Percentiles rank a stretch among this genome's conserved stretches.
phyloP scores from a whole-genome alignment of 2,329 filamentous ascomycete species.

The Colletotrichum limetticola region DNA sequence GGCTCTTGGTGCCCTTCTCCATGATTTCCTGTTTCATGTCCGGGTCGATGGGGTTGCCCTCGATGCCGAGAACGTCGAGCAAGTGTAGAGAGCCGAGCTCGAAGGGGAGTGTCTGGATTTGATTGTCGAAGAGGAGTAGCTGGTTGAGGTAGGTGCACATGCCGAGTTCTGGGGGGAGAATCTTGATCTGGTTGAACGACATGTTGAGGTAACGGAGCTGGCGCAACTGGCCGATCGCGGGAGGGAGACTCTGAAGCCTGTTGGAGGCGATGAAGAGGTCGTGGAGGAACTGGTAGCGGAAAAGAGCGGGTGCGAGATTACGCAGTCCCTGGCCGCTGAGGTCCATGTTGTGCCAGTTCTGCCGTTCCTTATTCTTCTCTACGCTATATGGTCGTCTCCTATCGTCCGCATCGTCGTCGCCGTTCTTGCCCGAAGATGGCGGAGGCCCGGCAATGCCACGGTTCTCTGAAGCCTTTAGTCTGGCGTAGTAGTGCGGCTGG shows the following conservation, averaged over 20 bases:
- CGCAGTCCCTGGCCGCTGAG: constrained; percentile 95
- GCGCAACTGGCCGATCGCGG: constrained; percentile 83
- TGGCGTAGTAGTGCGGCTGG: constrained; percentile 77
- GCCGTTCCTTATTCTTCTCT: constrained; percentile 73
- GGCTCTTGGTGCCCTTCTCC: constrained; percentile 85
- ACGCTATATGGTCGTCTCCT: constrained; percentile 72
- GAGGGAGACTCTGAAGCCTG: constrained; percentile 83
- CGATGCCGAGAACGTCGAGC: constrained; percentile 88
- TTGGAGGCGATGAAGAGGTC: constrained; percentile 96
- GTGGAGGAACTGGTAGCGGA: constrained; percentile 88
- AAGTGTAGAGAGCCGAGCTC: constrained; percentile 91
- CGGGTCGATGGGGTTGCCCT: constrained; percentile 86
- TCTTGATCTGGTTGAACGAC: constrained; percentile 85
- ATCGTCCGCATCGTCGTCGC: constrained; percentile 66
- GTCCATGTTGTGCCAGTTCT: constrained; percentile 94
- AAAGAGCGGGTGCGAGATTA: constrained; percentile 81
- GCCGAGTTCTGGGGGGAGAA: constrained; percentile 89
- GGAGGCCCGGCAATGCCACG: constrained; percentile 70
- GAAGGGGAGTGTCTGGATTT: constrained; percentile 81
- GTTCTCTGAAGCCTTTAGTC: constrained; percentile 76
- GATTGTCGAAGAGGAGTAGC: constrained; percentile 90
- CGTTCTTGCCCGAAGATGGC: constrained; percentile 58
- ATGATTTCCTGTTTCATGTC: constrained; percentile 84
- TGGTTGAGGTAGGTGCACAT: constrained; percentile 95
- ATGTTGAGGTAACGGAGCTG: constrained; percentile 86